A percentile compares a stretch with the other conserved stretches of the same genome.
Conservation (phyloP, 1,139 yeast species). For the Pichia inconspicua region DNA sequence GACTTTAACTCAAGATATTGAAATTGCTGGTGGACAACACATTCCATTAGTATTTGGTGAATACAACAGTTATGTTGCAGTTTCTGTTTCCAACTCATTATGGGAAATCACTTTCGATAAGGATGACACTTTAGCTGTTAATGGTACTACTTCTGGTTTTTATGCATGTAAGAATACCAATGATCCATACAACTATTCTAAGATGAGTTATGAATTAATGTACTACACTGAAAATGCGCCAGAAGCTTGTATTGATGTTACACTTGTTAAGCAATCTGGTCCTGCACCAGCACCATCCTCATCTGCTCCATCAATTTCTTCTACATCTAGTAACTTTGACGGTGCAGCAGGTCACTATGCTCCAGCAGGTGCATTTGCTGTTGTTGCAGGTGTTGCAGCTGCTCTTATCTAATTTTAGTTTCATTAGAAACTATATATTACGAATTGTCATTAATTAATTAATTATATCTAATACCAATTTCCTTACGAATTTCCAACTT, state of each 20-base stretch:
- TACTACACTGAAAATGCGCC: conserved; percentile 20
- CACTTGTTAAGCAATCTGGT: conserved; percentile 4
- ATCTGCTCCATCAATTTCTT: conserved; percentile 1
- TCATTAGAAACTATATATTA: no score
- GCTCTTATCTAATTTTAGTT: conserved; percentile 14
- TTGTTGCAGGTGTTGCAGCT: conserved; percentile 18
- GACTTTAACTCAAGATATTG: background rate
- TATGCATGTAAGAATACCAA: conserved; percentile 25
- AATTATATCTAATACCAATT: no score
- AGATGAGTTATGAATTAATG: conserved; percentile 18
- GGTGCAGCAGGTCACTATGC: conserved; percentile 10
- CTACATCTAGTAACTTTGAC: background rate
- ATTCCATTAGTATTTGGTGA: conserved; percentile 9
- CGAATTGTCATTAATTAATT: no score
- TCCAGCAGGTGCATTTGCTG: conserved; percentile 17
- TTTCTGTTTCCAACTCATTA: conserved; percentile 13
- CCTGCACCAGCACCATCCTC: conserved; percentile 4
- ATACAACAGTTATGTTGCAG: conserved; percentile 12
- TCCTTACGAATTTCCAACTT: no score
- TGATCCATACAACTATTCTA: conserved; percentile 24
- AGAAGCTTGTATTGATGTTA: conserved; percentile 14
- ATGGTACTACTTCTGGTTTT: conserved; percentile 21
- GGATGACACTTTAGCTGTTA: conserved; percentile 19
- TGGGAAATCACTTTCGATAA: conserved; percentile 11
- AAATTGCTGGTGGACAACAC: conserved; percentile 1